Conservation (phyloP, 1,284 basidiomycete genomes). For the Malassezia japonica region DNA sequence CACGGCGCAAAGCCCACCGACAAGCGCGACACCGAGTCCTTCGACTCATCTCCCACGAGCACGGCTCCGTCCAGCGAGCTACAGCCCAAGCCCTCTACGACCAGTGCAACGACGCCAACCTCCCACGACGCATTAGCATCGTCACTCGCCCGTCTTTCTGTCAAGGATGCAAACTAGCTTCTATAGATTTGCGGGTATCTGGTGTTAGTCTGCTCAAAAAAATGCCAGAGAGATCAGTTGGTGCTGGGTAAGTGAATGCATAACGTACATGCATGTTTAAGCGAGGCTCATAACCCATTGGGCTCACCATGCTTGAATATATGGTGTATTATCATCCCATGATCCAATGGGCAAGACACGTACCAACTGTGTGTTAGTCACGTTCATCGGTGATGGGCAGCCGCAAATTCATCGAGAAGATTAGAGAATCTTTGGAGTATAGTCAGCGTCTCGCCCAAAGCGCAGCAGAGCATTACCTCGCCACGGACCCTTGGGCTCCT, state of each 20-base stretch:
- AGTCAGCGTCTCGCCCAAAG: not conserved
- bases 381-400: not conserved
- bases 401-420: conserved; percentile 17
- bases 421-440: conserved; percentile 12
- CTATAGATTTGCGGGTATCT: not conserved
- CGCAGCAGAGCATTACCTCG: conserved; percentile 15
- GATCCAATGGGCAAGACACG: not conserved
- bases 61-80: too few relatives aligned
- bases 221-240: conserved; percentile 9
- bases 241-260: conserved; percentile 10
- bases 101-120: too few relatives aligned
- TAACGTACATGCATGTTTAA: conserved; percentile 19
- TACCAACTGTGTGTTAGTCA: not conserved
- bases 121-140: too few relatives aligned
- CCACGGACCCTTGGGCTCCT: conserved; percentile 1
- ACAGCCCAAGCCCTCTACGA: too few relatives aligned
- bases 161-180: conserved; percentile 3
- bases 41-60: too few relatives aligned
- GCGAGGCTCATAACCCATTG: conserved; percentile 12
- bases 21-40: too few relatives aligned
- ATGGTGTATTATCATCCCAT: conserved; percentile 17
- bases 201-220: not conserved
- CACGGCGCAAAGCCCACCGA: too few relatives aligned
- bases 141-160: too few relatives aligned
- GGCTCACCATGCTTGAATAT: conserved; percentile 18